Percentiles rank a stretch among this genome's conserved stretches.
phyloP scores from a whole-genome alignment of 441 rosid genomes.

The Corymbia citriodora region DNA sequence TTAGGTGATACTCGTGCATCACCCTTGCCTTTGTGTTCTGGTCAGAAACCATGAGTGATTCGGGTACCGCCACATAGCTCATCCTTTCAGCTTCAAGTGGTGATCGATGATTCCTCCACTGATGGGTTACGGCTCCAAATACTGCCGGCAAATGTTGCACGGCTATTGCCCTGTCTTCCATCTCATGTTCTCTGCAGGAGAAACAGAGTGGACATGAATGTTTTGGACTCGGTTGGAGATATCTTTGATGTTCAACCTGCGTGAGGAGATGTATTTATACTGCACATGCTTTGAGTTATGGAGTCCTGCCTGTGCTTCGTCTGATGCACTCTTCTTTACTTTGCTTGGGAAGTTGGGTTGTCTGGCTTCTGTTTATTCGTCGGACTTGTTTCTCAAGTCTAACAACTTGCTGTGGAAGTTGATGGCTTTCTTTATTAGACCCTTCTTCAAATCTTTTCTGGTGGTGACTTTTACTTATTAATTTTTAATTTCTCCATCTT shows the following conservation, averaged over 20 bases:
- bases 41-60: neutral
- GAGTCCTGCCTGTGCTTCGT: neutral
- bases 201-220: neutral
- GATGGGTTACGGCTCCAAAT: neutral
- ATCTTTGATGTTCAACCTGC: neutral
- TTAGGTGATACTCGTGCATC: neutral
- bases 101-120: neutral
- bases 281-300: neutral
- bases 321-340: neutral
- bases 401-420: neutral
- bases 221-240: neutral
- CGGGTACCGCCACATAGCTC: neutral
- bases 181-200: neutral
- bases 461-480: neutral
- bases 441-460: neutral
- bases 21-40: neutral
- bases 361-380: too few relatives aligned
- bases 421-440: neutral
- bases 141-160: neutral
- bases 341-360: neutral
- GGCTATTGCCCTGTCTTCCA: neutral
- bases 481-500: neutral
- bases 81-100: neutral
- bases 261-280: neutral
- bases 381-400: neutral